phyloP scores from a whole-genome alignment of 1,139 yeast species.

The Taphrina populina region DNA sequence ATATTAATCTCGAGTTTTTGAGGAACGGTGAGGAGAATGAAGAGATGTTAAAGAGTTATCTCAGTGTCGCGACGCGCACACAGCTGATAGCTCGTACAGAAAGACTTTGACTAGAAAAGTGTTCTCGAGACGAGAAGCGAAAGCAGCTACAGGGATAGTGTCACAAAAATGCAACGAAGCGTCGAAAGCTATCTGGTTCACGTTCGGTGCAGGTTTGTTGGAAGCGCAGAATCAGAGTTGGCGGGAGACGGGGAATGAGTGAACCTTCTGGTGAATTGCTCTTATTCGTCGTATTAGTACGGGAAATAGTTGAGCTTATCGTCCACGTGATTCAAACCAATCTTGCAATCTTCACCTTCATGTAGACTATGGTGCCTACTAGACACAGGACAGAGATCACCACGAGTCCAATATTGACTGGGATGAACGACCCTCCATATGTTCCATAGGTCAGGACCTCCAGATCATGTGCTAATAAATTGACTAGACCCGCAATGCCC shows the following conservation, averaged over 20 bases:
- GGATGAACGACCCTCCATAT: conserved; percentile 2
- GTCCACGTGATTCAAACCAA: too few species aligned
- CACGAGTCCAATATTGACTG: conserved; percentile 10
- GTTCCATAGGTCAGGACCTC: conserved; percentile 9
- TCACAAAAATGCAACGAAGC: too few species aligned
- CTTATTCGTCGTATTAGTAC: too few species aligned
- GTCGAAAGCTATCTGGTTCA: too few species aligned
- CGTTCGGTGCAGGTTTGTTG: too few species aligned
- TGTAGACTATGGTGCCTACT: not conserved
- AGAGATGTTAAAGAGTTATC: too few species aligned
- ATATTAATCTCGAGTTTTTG: too few species aligned
- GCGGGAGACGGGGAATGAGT: too few species aligned
- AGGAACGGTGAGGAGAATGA: too few species aligned
- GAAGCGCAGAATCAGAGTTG: too few species aligned
- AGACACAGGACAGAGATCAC: not conserved
- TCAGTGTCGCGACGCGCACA: conserved; percentile 29
- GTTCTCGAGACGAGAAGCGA: conserved; percentile 10
- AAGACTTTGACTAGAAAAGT: not conserved
- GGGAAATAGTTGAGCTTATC: too few species aligned
- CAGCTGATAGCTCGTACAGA: conserved; percentile 23
- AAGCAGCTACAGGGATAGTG: not conserved
- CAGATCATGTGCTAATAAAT: conserved; percentile 46
- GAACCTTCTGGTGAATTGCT: too few species aligned
- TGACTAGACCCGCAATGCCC: conserved; percentile 74
- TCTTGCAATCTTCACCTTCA: conserved; percentile 2